phyloP scores from a whole-genome alignment of 1,284 basidiomycete genomes.

The Cryptococcus floricola region DNA sequence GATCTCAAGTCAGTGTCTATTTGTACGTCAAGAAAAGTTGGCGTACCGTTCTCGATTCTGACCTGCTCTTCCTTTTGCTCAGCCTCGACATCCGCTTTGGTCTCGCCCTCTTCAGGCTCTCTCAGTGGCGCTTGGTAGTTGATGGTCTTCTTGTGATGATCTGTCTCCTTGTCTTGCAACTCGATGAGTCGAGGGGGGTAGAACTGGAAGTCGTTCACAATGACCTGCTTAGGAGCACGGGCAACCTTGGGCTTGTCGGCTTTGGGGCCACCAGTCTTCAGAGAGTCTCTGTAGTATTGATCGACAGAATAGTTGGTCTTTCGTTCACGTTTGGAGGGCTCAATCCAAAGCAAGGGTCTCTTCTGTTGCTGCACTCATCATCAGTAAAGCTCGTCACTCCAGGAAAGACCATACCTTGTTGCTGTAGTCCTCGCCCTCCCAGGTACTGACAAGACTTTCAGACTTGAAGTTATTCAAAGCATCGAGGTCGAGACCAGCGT shows the following conservation, averaged over 20 bases:
- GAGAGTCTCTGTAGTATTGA: slow-evolving; percentile 87
- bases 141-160: slow-evolving; percentile 68
- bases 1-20: slow-evolving; percentile 4
- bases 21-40: not conserved
- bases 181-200: slow-evolving; percentile 77
- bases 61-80: slow-evolving; percentile 79
- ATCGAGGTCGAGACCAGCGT: slow-evolving; percentile 87
- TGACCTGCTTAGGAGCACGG: slow-evolving; percentile 82
- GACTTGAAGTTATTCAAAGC: slow-evolving; percentile 97
- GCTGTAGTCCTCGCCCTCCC: slow-evolving; percentile 95
- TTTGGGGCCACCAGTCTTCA: slow-evolving; percentile 66
- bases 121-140: slow-evolving; percentile 67
- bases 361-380: slow-evolving; percentile 50
- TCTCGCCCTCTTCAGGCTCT: slow-evolving; percentile 66
- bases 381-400: not conserved
- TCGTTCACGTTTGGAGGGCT: slow-evolving; percentile 90
- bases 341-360: slow-evolving; percentile 70
- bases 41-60: slow-evolving; percentile 72
- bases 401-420: slow-evolving; percentile 56
- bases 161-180: slow-evolving; percentile 83
- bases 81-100: slow-evolving; percentile 76
- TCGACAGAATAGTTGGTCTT: slow-evolving; percentile 98
- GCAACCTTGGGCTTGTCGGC: slow-evolving; percentile 81
- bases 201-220: slow-evolving; percentile 95
- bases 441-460: slow-evolving; percentile 78